A percentile compares a stretch with the other conserved stretches of the same genome.
These are phyloP conservation scores for Thecamonas trahens DNA, from an alignment of 78 protist genomes.

Conservation along the genomic window DNA sequence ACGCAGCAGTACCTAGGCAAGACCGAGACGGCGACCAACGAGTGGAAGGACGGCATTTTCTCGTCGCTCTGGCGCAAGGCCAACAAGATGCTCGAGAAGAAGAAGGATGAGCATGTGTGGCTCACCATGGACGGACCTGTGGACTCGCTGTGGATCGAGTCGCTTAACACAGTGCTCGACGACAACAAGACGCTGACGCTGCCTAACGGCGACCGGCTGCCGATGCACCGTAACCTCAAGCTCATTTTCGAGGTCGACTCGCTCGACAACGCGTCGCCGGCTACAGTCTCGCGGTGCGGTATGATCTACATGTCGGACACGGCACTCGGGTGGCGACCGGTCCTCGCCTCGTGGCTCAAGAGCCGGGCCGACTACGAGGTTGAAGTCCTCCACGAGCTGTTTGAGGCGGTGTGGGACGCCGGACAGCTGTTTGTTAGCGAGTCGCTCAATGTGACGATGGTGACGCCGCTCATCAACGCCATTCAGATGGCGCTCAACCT, in stretches of 20 bases:
- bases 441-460: slow-evolving; percentile 19
- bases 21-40: slow-evolving; percentile 51
- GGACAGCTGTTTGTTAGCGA: not conserved
- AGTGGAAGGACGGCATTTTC: slow-evolving; percentile 87
- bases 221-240: slow-evolving; percentile 60
- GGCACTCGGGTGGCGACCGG: slow-evolving; percentile 39
- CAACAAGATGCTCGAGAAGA: slow-evolving; percentile 14
- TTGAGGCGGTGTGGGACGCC: slow-evolving; percentile 10
- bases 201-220: slow-evolving; percentile 79
- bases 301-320: slow-evolving; percentile 59
- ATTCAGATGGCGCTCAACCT: slow-evolving; percentile 11
- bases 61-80: slow-evolving; percentile 61
- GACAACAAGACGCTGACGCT: slow-evolving; percentile 82
- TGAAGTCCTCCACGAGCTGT: not conserved
- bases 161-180: slow-evolving; percentile 85
- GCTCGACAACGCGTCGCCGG: slow-evolving; percentile 88
- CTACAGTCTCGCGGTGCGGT: slow-evolving; percentile 89
- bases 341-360: slow-evolving; percentile 26
- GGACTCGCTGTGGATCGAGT: slow-evolving; percentile 86
- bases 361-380: not conserved
- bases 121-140: slow-evolving; percentile 84
- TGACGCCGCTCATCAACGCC: not conserved
- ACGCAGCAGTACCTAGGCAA: slow-evolving; percentile 78
- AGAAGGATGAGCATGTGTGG: slow-evolving; percentile 30
- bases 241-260: slow-evolving; percentile 72